phyloP scores from a whole-genome alignment of 2,329 filamentous ascomycete species.

The Periglandula ipomoeae region DNA sequence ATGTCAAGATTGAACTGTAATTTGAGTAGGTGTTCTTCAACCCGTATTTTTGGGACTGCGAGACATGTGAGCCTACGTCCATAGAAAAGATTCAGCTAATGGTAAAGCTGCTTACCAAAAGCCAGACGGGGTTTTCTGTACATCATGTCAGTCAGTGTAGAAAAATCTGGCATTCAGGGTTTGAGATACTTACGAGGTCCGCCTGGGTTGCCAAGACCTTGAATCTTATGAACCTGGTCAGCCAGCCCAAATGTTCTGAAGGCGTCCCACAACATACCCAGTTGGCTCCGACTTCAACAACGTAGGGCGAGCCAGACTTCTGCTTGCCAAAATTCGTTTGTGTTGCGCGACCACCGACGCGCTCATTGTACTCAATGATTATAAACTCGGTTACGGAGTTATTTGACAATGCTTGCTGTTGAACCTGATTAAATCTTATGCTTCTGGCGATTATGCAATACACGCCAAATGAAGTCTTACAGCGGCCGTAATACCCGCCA shows the following conservation, averaged over 20 bases:
- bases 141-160: conserved; percentile 8
- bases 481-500: conserved; percentile 54
- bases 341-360: conserved; percentile 53
- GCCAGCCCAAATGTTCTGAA: not conserved
- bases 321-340: conserved; percentile 46
- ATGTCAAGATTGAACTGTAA: conserved; percentile 49
- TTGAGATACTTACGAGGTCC: conserved; percentile 14
- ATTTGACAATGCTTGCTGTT: conserved; percentile 47
- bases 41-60: conserved; percentile 44
- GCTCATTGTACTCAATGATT: conserved; percentile 53
- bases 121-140: conserved; percentile 53
- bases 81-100: not conserved
- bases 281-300: conserved; percentile 58
- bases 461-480: conserved; percentile 6
- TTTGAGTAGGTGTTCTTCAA: conserved; percentile 49
- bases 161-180: no score
- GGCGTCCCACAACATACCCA: conserved; percentile 33
- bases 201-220: conserved; percentile 15
- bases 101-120: conserved; percentile 22
- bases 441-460: not conserved
- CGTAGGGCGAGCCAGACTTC: conserved; percentile 41
- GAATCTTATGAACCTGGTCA: conserved; percentile 15
- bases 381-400: conserved; percentile 54
- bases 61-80: not conserved
- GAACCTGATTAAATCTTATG: not conserved